Conservation (phyloP, 2,329 filamentous ascomycete species). For the Ceratocystis cubensis region DNA sequence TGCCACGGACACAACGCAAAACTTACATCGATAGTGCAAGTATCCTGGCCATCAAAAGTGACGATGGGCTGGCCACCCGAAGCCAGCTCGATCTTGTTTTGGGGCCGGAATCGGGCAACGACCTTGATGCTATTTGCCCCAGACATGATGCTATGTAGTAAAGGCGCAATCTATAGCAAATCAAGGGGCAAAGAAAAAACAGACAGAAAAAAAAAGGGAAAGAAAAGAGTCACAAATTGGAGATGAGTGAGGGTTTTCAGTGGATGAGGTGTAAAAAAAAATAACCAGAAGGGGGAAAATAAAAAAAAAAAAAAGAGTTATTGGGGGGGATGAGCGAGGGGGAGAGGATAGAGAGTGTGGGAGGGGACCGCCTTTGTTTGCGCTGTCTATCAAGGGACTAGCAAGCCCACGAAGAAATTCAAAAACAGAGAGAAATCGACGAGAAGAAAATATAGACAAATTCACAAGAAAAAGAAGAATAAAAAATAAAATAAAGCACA, state of each 20-base stretch:
- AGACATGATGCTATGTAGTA: conserved; percentile 36
- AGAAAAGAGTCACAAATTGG: conserved; percentile 6
- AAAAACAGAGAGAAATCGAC: neutral
- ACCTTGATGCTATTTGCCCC: conserved; percentile 61
- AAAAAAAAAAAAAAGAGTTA: conserved; percentile 9
- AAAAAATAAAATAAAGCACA: neutral
- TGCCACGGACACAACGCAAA: neutral
- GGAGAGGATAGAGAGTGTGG: conserved; percentile 8
- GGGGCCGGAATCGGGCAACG: conserved; percentile 92
- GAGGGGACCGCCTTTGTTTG: conserved; percentile 10
- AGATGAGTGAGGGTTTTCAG: neutral
- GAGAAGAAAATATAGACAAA: neutral
- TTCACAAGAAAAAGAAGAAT: conserved; percentile 2
- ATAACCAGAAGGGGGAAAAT: neutral
- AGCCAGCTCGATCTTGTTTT: conserved; percentile 86
- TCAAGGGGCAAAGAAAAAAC: neutral
- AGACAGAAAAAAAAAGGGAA: conserved; percentile 7
- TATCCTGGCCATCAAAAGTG: conserved; percentile 74
- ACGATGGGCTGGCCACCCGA: conserved; percentile 90
- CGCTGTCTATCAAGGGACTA: conserved; percentile 6
- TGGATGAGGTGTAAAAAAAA: conserved; percentile 10
- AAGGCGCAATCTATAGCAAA: neutral
- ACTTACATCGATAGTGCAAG: conserved; percentile 71
- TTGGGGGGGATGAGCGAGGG: conserved; percentile 8
- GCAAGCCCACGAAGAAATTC: neutral